Percentiles rank a stretch among this genome's conserved stretches.
Evolutionary conservation across 139 green algal species (phyloP).

Genomic region (Asterochloris erici): DNA sequence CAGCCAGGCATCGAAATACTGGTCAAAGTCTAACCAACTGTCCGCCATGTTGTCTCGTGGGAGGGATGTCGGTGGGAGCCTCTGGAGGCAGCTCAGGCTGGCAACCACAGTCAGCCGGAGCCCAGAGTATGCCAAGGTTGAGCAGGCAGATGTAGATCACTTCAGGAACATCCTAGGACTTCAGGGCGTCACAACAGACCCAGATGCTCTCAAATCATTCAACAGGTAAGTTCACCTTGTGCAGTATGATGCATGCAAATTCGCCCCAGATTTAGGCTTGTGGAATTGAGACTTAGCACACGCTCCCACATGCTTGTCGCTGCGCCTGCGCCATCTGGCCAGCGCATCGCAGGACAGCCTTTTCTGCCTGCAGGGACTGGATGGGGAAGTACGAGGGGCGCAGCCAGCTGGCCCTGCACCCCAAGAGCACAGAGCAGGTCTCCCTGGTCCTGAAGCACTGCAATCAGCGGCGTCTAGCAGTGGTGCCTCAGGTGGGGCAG

Average conservation of each 20-base stretch:
- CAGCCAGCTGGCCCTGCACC: constrained; percentile 51
- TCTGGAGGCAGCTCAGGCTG: too few relatives aligned
- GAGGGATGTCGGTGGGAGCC: too few relatives aligned
- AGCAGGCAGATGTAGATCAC: constrained; percentile 6
- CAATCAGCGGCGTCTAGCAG: constrained; percentile 64
- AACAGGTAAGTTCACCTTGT: constrained; percentile 51
- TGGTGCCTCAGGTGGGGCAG: constrained; percentile 94
- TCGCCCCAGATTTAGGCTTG: not conserved
- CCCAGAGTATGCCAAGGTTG: constrained; percentile 6
- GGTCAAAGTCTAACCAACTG: too few relatives aligned
- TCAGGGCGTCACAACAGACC: constrained; percentile 59
- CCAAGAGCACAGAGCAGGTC: constrained; percentile 64
- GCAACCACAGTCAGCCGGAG: not conserved
- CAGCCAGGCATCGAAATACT: too few relatives aligned
- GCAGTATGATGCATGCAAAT: not conserved
- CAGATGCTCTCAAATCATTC: constrained; percentile 48
- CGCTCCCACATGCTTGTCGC: not conserved
- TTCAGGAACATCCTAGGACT: constrained; percentile 64
- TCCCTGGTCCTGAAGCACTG: constrained; percentile 75
- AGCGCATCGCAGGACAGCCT: not conserved
- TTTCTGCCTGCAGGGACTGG: constrained; percentile 69
- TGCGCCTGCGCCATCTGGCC: not conserved
- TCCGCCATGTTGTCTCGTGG: too few relatives aligned
- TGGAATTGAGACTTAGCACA: not conserved
- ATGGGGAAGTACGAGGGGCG: constrained; percentile 81